Evolutionary conservation across 2,329 filamentous ascomycete species (phyloP), one percentile per base, ranked within the genome.

Genomic region (Botrytis galanthina): DNA sequence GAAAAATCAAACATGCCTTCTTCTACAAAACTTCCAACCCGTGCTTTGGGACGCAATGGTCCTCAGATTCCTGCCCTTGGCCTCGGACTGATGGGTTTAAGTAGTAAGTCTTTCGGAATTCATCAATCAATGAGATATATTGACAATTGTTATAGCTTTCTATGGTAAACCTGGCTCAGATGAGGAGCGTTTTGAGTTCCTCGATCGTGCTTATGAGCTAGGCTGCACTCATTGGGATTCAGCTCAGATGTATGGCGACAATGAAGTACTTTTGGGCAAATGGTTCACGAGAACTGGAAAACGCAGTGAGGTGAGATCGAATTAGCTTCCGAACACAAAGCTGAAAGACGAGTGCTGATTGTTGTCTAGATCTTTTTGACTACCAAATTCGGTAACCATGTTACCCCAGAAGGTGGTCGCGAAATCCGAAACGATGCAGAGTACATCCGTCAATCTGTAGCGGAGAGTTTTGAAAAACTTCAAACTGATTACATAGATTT

Each of bases 221-320:
- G 83, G 83, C n/a, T 70, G 64, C 37, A 62, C 57, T 0, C 82
- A 83, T 46, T 83, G 82, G 81, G 81, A 83, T 42, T 76, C 75
- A 32, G 70, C 75, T 46, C 71, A 75, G 51, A 59, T 75, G 32
- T 77, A 75, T 42, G 83, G 81, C 12, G 83, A 85, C 69, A 84
- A 79, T 68, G 86, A 88, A 75, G 82, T 83, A 2, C 76, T 87
- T 1, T 67, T 87, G 16, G 84, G 85, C 0, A 83, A 82, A 76
- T 87, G 86, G 84, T 84, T 87, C 79, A 82, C 69, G 79, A 73
- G 62, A 73, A 81, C 44, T 83, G 71, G 66, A 39, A 73, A 73
- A 46, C 71, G 71, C 35, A 73, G 35, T 12, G 71, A 73, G 26
- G 71, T 73, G 26, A 48, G 44, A 42, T 37, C 35, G 22, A n/a